Conservation (phyloP, 1,284 basidiomycete species). For the Tilletia walkeri region DNA sequence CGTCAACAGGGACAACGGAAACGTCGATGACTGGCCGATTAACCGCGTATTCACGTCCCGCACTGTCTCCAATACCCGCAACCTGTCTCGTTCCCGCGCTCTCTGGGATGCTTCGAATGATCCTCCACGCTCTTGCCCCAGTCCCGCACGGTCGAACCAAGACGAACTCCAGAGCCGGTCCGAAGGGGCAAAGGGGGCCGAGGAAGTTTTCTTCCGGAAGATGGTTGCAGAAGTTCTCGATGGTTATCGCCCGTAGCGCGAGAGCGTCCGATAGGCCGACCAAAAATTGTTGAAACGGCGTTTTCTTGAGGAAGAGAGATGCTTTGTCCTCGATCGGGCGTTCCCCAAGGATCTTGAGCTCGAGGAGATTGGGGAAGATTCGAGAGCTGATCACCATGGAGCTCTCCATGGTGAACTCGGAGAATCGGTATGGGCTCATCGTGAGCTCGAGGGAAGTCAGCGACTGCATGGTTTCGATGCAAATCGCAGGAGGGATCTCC, state of each 20-base stretch:
- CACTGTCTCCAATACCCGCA: not conserved
- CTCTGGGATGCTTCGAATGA: not conserved
- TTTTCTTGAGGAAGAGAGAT: not conserved
- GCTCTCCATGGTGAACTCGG: not conserved
- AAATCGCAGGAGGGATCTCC: not conserved
- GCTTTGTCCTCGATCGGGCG: not conserved
- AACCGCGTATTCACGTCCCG: not conserved
- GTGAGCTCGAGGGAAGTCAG: not conserved
- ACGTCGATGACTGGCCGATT: not conserved
- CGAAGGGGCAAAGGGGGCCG: not conserved
- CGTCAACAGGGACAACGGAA: not conserved
- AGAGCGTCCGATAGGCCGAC: not conserved
- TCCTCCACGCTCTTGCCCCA: not conserved
- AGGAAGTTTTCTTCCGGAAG: not conserved
- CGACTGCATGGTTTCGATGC: not conserved
- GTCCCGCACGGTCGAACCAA: not conserved
- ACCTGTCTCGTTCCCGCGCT: not conserved
- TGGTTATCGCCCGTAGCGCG: not conserved
- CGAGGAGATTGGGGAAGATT: conserved; percentile 5
- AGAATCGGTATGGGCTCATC: not conserved
- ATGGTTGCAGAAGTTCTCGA: not conserved
- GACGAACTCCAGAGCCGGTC: conserved; percentile 4
- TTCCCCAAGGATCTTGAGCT: not conserved
- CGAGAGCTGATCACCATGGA: not conserved
- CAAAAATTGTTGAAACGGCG: not conserved